phyloP scores from a whole-genome alignment of 176 grass and related monocot genomes.

The Bothriochloa decipiens region DNA sequence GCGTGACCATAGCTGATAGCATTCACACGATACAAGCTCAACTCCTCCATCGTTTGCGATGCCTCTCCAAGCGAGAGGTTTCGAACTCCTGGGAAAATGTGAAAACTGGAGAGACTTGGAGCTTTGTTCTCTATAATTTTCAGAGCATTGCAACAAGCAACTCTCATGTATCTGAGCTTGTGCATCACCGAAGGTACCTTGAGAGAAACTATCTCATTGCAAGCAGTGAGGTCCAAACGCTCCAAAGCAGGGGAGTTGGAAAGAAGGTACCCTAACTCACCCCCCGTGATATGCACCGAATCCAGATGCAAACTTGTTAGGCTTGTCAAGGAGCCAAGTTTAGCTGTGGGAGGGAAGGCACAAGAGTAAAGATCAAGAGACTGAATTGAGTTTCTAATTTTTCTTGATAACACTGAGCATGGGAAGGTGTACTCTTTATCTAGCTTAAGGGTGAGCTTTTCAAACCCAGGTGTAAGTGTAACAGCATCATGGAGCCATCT shows the following conservation, averaged over 20 bases:
- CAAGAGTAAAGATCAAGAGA: not conserved
- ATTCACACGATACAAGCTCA: no score
- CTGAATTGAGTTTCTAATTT: not conserved
- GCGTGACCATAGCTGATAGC: no score
- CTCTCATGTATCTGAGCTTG: not conserved
- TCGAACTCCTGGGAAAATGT: not conserved
- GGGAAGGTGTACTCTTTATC: not conserved
- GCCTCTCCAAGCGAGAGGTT: not conserved
- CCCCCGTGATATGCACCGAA: not conserved
- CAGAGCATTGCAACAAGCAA: not conserved
- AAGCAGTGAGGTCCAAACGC: not conserved
- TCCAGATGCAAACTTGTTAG: not conserved
- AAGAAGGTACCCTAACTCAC: not conserved
- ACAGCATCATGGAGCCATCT: not conserved
- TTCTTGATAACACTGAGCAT: not conserved
- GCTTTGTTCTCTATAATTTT: conserved; percentile 20
- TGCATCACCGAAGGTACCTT: not conserved
- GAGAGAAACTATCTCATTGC: not conserved
- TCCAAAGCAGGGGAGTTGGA: not conserved
- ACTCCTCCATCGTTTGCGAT: not conserved
- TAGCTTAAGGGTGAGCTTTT: not conserved
- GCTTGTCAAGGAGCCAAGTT: not conserved
- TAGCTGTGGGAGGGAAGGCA: not conserved
- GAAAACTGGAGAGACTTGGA: conserved; percentile 20
- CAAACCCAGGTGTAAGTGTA: not conserved